Conservation (phyloP, 768 basidiomycete species). For the Gautieria morchelliformis region DNA sequence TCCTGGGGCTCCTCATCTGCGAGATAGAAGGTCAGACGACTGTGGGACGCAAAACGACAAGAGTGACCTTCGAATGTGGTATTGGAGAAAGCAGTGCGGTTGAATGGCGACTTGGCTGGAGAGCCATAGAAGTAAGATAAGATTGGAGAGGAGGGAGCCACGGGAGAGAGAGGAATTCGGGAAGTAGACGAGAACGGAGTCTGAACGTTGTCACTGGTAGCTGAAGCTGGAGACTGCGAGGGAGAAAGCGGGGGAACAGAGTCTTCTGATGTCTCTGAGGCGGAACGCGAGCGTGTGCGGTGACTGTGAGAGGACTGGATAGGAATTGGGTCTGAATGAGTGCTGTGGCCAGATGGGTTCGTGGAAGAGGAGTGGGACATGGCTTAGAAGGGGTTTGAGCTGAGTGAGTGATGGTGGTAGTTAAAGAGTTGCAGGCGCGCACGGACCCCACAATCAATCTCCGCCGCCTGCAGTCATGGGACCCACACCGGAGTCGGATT, state of each 20-base stretch:
- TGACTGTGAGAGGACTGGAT: slow-evolving; percentile 27
- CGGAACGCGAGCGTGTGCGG: slow-evolving; percentile 44
- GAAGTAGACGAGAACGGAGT: slow-evolving; percentile 32
- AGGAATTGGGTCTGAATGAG: slow-evolving; percentile 57
- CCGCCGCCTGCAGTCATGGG: neutral
- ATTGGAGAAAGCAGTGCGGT: slow-evolving; percentile 45
- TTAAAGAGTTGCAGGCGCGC: neutral
- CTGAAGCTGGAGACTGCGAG: slow-evolving; percentile 25
- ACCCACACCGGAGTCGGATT: no score
- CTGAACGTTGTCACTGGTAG: slow-evolving; percentile 2
- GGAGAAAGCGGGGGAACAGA: slow-evolving; percentile 26
- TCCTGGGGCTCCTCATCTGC: slow-evolving; percentile 30
- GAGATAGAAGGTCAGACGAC: neutral
- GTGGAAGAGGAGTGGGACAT: neutral
- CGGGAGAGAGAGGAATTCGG: slow-evolving; percentile 39
- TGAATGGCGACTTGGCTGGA: slow-evolving; percentile 32
- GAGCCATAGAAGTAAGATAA: slow-evolving; percentile 55
- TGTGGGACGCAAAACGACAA: neutral
- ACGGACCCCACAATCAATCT: neutral
- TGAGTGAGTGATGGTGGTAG: neutral
- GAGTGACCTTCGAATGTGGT: slow-evolving; percentile 56
- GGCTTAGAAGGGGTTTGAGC: neutral
- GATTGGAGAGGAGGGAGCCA: slow-evolving; percentile 61
- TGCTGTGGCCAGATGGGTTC: neutral
- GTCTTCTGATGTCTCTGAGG: slow-evolving; percentile 26